phyloP scores from a whole-genome alignment of 2,329 filamentous ascomycete genomes.

The Fusarium sp. region DNA sequence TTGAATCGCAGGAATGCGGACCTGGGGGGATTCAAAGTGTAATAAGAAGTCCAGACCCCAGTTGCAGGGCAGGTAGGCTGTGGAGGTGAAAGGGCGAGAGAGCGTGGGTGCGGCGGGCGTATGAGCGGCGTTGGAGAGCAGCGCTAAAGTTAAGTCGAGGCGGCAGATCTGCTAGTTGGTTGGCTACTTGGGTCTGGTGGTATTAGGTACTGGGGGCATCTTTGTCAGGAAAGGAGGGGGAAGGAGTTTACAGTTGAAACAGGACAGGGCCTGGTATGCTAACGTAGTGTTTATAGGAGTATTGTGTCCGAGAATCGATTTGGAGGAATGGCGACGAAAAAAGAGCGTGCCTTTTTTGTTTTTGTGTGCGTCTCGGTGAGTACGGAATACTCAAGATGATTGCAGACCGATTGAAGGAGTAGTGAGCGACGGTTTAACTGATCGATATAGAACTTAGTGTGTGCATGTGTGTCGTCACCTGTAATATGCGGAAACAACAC shows the following conservation, averaged over 20 bases:
- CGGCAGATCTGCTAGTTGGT: conserved; percentile 41
- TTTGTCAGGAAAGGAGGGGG: conserved; percentile 32
- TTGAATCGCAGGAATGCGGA: conserved; percentile 42
- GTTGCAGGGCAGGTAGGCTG: conserved; percentile 32
- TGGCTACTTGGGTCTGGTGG: conserved; percentile 34
- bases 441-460: neutral
- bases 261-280: conserved; percentile 29
- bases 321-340: conserved; percentile 10
- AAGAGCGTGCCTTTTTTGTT: conserved; percentile 4
- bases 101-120: conserved; percentile 34
- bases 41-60: conserved; percentile 41
- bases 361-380: too few species aligned
- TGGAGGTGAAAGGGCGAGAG: conserved; percentile 29
- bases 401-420: neutral
- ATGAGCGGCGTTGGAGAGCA: conserved; percentile 39
- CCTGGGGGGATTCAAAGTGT: conserved; percentile 43
- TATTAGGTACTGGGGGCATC: conserved; percentile 36
- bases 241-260: conserved; percentile 35
- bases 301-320: conserved; percentile 11
- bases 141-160: conserved; percentile 40
- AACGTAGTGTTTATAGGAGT: conserved; percentile 29
- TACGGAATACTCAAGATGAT: neutral
- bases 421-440: neutral
- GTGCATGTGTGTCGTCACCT: conserved; percentile 38
- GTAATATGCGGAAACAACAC: conserved; percentile 25